Conservation (phyloP, 2,329 filamentous ascomycete species). For the Allantophomopsis lycopodina region DNA sequence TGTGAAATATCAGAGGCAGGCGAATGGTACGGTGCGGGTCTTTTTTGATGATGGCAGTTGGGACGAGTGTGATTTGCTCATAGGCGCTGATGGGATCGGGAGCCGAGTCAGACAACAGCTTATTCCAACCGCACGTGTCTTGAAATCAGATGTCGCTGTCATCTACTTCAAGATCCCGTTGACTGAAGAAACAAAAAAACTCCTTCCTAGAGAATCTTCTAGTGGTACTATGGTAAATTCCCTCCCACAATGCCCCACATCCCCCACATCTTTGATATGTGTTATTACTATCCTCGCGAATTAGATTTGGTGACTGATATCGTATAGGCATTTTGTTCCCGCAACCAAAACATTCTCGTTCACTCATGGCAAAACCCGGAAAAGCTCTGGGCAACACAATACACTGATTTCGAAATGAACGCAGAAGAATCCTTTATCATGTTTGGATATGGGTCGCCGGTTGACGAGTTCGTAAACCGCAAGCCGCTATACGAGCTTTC, state of each 20-base stretch:
- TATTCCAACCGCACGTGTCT: slow-evolving; percentile 9
- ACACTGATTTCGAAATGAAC: slow-evolving; percentile 8
- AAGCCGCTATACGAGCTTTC: slow-evolving; percentile 8
- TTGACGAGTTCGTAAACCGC: slow-evolving; percentile 9
- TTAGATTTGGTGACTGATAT: background rate
- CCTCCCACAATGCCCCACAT: background rate
- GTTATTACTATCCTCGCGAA: too few relatives aligned
- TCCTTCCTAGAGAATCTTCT: slow-evolving; percentile 4
- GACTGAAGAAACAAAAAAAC: slow-evolving; percentile 8
- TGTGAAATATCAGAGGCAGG: slow-evolving; percentile 2
- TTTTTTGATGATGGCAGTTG: slow-evolving; percentile 2
- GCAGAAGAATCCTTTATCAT: slow-evolving; percentile 16
- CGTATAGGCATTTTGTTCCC: slow-evolving; percentile 8
- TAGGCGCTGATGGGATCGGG: slow-evolving; percentile 86
- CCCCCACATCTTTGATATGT: background rate
- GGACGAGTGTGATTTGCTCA: slow-evolving; percentile 38
- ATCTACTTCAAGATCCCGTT: slow-evolving; percentile 17
- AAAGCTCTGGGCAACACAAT: slow-evolving; percentile 9
- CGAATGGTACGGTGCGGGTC: slow-evolving; percentile 2
- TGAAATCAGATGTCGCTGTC: slow-evolving; percentile 8
- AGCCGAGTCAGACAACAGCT: slow-evolving; percentile 56
- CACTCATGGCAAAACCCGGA: slow-evolving; percentile 13
- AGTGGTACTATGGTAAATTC: slow-evolving; percentile 9
- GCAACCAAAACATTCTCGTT: slow-evolving; percentile 14
- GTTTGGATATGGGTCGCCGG: slow-evolving; percentile 12